Conservation (phyloP, 371 early-diverging fungal species). For the Mucor indicus region DNA sequence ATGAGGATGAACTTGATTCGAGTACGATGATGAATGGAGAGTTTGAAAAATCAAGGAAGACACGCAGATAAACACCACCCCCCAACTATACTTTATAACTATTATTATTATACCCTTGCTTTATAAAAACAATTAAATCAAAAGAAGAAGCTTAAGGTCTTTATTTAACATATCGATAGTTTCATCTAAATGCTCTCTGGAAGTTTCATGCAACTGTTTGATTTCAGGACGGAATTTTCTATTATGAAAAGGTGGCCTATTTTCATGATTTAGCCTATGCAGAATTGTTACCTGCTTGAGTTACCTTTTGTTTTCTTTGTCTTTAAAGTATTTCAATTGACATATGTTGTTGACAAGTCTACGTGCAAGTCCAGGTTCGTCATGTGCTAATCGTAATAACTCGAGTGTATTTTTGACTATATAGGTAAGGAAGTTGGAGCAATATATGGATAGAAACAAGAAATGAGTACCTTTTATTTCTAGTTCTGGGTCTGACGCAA, state of each 20-base stretch:
- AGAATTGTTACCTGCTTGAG: no score
- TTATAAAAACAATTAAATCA: no score
- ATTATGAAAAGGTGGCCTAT: constrained; percentile 20
- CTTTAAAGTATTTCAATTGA: constrained; percentile 14
- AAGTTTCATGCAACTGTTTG: constrained; percentile 5
- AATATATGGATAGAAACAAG: not conserved
- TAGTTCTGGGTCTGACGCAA: constrained; percentile 13
- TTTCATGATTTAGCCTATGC: not conserved
- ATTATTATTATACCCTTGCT: no score
- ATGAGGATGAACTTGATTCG: constrained; percentile 42
- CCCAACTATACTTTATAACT: no score
- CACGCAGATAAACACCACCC: no score
- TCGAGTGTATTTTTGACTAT: constrained; percentile 21
- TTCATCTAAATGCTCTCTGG: constrained; percentile 16
- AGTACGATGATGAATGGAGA: constrained; percentile 51
- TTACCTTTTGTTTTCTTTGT: constrained; percentile 18
- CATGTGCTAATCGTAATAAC: constrained; percentile 16
- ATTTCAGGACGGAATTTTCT: constrained; percentile 10
- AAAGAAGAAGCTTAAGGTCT: constrained; percentile 17
- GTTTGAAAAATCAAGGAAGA: constrained; percentile 39
- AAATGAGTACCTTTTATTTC: constrained; percentile 2
- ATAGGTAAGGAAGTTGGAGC: not conserved
- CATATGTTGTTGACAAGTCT: constrained; percentile 22
- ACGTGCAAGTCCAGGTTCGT: constrained; percentile 14
- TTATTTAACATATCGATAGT: constrained; percentile 21